Percentiles rank a stretch among this genome's conserved stretches.
Evolutionary conservation across 169 alveolate genomes (phyloP).

Genomic region (Neospora caninum): DNA sequence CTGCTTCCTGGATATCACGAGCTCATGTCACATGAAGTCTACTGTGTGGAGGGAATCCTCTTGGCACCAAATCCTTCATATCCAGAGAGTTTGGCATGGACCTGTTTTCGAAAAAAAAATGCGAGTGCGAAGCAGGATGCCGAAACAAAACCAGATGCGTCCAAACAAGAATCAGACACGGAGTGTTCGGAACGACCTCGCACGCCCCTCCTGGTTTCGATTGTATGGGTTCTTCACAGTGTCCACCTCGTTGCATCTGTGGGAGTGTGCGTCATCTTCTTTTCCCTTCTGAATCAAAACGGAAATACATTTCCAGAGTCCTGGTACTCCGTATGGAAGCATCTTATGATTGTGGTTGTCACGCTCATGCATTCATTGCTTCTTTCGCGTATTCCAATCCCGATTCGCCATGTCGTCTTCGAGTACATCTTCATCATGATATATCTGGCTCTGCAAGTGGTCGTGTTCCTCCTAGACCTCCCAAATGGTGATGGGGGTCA

Average conservation of each 20-base stretch:
- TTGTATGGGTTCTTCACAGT: conserved; percentile 51
- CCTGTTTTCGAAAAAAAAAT: background rate
- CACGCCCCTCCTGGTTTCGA: background rate
- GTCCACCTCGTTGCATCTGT: conserved; percentile 50
- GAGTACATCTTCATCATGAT: conserved; percentile 20
- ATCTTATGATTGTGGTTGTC: conserved; percentile 40
- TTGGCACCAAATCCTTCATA: conserved; percentile 56
- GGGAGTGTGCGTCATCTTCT: conserved; percentile 49
- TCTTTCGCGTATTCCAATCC: conserved; percentile 61
- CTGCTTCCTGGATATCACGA: conserved; percentile 43
- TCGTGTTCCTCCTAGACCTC: conserved; percentile 43
- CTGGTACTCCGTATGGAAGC: conserved; percentile 63
- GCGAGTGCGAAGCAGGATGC: background rate
- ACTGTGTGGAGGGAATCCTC: conserved; percentile 52
- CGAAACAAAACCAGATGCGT: background rate
- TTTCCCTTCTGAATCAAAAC: conserved; percentile 37
- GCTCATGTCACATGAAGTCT: conserved; percentile 43
- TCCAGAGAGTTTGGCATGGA: background rate
- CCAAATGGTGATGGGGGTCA: conserved; percentile 61
- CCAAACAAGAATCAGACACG: background rate
- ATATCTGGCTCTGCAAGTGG: conserved; percentile 40
- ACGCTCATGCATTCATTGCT: conserved; percentile 59
- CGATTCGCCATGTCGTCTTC: conserved; percentile 51
- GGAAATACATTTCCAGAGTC: conserved; percentile 42
- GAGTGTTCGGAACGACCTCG: background rate